A percentile compares a stretch with the other conserved stretches of the same genome.
These are phyloP conservation scores for Avena sativa DNA, from an alignment of 176 grass and related monocot genomes.

Conservation along the genomic window DNA sequence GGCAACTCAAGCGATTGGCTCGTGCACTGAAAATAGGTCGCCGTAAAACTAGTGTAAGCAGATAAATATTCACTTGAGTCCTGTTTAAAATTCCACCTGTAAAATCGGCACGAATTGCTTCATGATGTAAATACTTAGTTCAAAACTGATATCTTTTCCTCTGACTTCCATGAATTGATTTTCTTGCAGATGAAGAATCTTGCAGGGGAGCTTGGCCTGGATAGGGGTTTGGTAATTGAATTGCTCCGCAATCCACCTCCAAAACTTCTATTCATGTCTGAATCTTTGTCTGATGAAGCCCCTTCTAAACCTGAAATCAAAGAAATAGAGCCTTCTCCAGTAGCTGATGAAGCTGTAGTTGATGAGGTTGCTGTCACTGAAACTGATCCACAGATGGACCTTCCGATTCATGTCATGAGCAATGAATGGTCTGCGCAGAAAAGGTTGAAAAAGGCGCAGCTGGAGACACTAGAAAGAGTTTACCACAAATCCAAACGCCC, in stretches of 20 bases:
- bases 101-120: conserved; percentile 31
- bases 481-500: conserved; percentile 80
- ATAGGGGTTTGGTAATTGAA: conserved; percentile 81
- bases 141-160: conserved; percentile 29
- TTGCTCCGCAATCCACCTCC: conserved; percentile 92
- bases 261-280: conserved; percentile 86
- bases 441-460: conserved; percentile 81
- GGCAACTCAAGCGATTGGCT: conserved; percentile 83
- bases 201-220: conserved; percentile 77
- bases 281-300: conserved; percentile 80
- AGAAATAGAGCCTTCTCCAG: conserved; percentile 29
- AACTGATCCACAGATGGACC: conserved; percentile 44
- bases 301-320: conserved; percentile 57
- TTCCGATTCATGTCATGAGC: conserved; percentile 66
- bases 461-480: conserved; percentile 85
- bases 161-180: conserved; percentile 27
- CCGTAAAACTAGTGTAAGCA: conserved; percentile 85
- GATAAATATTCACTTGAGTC: conserved; percentile 2
- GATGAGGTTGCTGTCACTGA: conserved; percentile 49
- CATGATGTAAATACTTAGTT: conserved; percentile 10
- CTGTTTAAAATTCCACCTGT: neutral
- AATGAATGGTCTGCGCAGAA: conserved; percentile 65
- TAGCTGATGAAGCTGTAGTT: conserved; percentile 33
- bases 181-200: conserved; percentile 85
- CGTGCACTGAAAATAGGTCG: conserved; percentile 72